phyloP scores from a whole-genome alignment of 176 grass and related monocot genomes.

The Oryza glumipatula region DNA sequence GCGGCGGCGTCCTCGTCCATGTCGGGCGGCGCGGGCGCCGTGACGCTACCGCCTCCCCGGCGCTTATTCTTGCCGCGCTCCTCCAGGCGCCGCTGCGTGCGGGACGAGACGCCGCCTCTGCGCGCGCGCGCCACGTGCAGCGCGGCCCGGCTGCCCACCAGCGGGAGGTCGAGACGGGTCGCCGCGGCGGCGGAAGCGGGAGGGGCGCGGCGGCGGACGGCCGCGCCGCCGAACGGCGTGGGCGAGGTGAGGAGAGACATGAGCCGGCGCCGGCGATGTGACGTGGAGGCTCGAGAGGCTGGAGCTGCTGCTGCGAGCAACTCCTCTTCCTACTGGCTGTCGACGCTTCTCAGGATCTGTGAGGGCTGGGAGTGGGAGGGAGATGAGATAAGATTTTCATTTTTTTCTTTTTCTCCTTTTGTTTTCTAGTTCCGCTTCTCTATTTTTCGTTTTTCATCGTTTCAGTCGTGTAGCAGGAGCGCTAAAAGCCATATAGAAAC shows the following conservation, averaged over 20 bases:
- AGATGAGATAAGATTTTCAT: constrained; percentile 52
- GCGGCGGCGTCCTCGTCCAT: constrained; percentile 25
- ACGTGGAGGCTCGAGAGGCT: constrained; percentile 46
- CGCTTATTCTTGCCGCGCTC: constrained; percentile 75
- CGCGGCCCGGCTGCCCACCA: constrained; percentile 24
- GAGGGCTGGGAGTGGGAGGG: background rate
- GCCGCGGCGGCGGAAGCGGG: background rate
- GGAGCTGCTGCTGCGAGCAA: background rate
- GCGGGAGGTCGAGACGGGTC: background rate
- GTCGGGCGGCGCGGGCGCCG: constrained; percentile 28
- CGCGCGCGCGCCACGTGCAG: constrained; percentile 64
- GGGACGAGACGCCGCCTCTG: constrained; percentile 78
- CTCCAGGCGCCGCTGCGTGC: constrained; percentile 80
- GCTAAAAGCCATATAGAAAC: too few species aligned
- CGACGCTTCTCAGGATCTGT: constrained; percentile 5
- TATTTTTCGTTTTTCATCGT: background rate
- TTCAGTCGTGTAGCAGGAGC: too few species aligned
- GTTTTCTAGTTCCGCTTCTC: background rate
- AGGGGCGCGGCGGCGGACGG: constrained; percentile 23
- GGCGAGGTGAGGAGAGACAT: constrained; percentile 48
- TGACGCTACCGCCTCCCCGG: constrained; percentile 34
- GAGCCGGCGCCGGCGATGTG: constrained; percentile 7
- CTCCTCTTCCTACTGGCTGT: constrained; percentile 7
- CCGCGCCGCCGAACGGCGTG: constrained; percentile 43
- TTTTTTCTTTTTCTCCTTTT: background rate